Conservation (phyloP, 768 basidiomycete genomes). For the Trametes coccinea region DNA sequence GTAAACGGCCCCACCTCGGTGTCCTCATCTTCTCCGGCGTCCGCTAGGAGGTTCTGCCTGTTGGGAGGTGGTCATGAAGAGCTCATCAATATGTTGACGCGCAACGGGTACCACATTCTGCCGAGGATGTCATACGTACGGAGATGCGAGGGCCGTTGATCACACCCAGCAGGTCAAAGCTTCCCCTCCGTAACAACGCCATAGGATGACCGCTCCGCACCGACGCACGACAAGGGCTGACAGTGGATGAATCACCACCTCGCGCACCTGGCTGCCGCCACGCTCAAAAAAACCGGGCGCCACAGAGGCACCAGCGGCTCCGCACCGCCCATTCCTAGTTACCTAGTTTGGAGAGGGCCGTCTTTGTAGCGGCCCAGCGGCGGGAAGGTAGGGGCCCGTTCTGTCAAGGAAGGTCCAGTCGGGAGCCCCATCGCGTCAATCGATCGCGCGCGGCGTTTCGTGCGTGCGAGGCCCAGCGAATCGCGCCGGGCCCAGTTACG, state of each 20-base stretch:
- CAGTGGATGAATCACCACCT: neutral
- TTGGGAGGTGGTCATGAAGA: too few species aligned
- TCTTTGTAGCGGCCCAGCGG: neutral
- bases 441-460: neutral
- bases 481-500: neutral
- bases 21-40: too few species aligned
- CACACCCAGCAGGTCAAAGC: too few species aligned
- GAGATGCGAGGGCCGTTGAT: too few species aligned
- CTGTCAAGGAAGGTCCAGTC: neutral
- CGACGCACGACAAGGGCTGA: neutral
- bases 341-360: neutral
- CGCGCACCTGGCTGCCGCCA: neutral
- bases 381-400: slow-evolving; percentile 2
- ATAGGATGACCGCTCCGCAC: too few species aligned
- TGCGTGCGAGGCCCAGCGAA: slow-evolving; percentile 1
- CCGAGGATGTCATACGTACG: too few species aligned
- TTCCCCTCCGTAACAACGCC: too few species aligned
- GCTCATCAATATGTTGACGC: too few species aligned
- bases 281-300: neutral
- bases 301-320: neutral
- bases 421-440: neutral
- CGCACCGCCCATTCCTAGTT: neutral
- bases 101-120: too few species aligned
- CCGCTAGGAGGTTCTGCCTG: too few species aligned
- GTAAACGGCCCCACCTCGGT: too few species aligned